Evolutionary conservation across 2,329 filamentous ascomycete species (phyloP).

Genomic region (Parastagonospora avenae): DNA sequence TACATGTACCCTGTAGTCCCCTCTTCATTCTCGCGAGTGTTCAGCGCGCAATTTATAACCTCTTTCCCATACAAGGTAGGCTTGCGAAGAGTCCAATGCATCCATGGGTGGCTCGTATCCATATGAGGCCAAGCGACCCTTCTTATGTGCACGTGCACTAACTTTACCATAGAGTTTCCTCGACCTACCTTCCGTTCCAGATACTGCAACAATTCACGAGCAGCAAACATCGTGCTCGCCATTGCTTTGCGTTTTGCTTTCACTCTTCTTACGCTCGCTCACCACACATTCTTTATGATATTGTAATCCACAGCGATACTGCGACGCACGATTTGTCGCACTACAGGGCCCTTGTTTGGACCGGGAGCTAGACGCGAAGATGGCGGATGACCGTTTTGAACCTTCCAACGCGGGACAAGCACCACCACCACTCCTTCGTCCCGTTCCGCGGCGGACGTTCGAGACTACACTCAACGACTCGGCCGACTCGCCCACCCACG

Average conservation of each 20-base stretch:
- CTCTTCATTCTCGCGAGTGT: constrained; percentile 10
- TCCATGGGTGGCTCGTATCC: constrained; percentile 6
- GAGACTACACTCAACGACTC: constrained; percentile 21
- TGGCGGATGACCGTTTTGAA: constrained; percentile 36
- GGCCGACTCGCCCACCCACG: constrained; percentile 33
- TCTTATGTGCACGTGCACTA: constrained; percentile 30
- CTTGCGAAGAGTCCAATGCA: constrained; percentile 20
- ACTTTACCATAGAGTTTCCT: constrained; percentile 17
- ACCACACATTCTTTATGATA: constrained; percentile 6
- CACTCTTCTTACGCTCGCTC: constrained; percentile 12
- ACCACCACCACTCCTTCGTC: constrained; percentile 43
- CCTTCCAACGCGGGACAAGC: constrained; percentile 24
- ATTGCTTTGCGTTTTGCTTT: constrained; percentile 5
- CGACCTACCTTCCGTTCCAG: constrained; percentile 26
- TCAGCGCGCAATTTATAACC: constrained; percentile 10
- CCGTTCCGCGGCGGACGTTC: constrained; percentile 47
- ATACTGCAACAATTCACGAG: constrained; percentile 25
- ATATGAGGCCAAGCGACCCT: constrained; percentile 20
- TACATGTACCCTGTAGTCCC: constrained; percentile 10
- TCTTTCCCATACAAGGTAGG: constrained; percentile 31
- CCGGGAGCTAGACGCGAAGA: constrained; percentile 9
- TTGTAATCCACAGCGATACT: constrained; percentile 9
- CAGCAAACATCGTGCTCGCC: constrained; percentile 10
- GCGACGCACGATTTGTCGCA: constrained; percentile 6
- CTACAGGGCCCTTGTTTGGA: constrained; percentile 3